These are phyloP conservation scores for Monosporascus sp. DNA, from an alignment of 2,329 filamentous ascomycete species.

Conservation along the genomic window DNA sequence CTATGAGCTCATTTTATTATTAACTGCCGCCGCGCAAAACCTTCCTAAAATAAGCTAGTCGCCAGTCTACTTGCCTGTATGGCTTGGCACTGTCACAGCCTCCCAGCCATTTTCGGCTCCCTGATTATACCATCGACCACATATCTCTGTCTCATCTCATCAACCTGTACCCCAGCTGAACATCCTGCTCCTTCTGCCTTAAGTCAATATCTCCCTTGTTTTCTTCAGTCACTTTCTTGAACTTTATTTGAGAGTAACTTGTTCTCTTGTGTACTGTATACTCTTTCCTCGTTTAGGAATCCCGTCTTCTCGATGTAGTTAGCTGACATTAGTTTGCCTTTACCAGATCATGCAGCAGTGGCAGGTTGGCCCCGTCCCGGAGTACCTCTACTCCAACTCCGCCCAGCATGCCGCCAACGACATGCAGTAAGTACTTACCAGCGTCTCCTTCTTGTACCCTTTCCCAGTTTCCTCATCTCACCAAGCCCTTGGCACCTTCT, in stretches of 20 bases:
- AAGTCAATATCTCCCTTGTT: neutral
- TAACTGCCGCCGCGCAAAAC: neutral
- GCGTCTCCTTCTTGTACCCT: slow-evolving; percentile 8
- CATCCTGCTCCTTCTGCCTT: neutral
- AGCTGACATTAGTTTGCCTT: slow-evolving; percentile 25
- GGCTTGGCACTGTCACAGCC: neutral
- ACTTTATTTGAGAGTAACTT: too few species aligned
- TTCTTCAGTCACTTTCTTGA: neutral
- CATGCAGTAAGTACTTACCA: slow-evolving; percentile 51
- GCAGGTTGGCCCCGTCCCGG: slow-evolving; percentile 53
- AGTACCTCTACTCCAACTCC: slow-evolving; percentile 51
- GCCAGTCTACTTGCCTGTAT: neutral
- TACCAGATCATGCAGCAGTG: slow-evolving; percentile 55
- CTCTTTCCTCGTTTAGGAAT: neutral
- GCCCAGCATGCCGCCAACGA: slow-evolving; percentile 46
- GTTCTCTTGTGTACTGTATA: neutral
- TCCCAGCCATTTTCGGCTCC: neutral
- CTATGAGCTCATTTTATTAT: neutral
- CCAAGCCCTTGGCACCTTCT: slow-evolving; percentile 10
- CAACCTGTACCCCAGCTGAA: neutral
- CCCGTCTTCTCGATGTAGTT: slow-evolving; percentile 3
- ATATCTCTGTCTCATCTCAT: neutral
- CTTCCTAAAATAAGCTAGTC: neutral
- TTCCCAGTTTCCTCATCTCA: slow-evolving; percentile 8
- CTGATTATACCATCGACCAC: neutral